These are phyloP conservation scores for Pestalotiopsis sp. DNA, from an alignment of 2,329 filamentous ascomycete genomes.

Conservation along the genomic window DNA sequence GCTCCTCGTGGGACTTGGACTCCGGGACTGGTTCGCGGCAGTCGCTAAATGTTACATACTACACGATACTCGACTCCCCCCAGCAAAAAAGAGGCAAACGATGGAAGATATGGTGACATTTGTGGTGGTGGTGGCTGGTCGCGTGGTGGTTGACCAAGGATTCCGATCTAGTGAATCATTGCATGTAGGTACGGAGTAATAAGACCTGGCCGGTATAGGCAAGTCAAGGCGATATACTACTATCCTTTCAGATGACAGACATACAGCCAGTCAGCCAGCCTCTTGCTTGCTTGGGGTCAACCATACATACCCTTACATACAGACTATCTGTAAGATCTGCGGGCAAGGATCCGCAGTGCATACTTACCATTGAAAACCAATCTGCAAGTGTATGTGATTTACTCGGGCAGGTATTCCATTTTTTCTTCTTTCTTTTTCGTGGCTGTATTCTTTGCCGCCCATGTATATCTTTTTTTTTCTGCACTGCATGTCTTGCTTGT, in stretches of 20 bases:
- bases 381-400: neutral
- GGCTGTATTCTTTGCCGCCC: neutral
- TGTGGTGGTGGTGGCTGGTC: neutral
- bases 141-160: neutral
- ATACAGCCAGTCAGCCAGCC: neutral
- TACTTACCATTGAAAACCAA: neutral
- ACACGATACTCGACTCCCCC: neutral
- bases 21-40: neutral
- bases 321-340: neutral
- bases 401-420: neutral
- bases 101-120: neutral
- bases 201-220: neutral
- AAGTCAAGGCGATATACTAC: neutral
- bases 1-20: neutral
- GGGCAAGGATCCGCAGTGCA: neutral
- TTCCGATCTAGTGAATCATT: too few species aligned
- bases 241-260: neutral
- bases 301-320: neutral
- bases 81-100: neutral
- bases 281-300: neutral
- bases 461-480: neutral
- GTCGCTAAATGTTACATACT: neutral
- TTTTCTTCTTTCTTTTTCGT: neutral
- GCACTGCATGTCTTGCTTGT: neutral
- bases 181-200: neutral